phyloP scores from a whole-genome alignment of 2,329 filamentous ascomycete species.

The Hypocreales sp. region DNA sequence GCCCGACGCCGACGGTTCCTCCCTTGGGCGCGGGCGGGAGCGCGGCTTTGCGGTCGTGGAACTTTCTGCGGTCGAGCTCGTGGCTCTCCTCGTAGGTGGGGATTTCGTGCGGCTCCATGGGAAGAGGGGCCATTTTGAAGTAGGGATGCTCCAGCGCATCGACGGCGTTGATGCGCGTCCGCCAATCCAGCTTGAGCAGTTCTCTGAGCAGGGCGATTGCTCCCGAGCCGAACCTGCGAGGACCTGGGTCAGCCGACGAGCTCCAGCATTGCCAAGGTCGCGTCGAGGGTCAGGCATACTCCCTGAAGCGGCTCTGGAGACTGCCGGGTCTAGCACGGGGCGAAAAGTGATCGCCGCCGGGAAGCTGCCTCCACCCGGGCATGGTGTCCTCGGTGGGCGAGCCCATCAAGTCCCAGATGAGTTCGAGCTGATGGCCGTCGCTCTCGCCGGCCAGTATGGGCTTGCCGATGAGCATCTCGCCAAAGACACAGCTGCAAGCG shows the following conservation, averaged over 20 bases:
- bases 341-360: conserved; percentile 62
- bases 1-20: conserved; percentile 71
- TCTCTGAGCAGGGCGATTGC: conserved; percentile 71
- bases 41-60: conserved; percentile 69
- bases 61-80: conserved; percentile 86
- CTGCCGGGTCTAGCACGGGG: conserved; percentile 47
- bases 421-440: conserved; percentile 75
- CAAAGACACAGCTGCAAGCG: conserved; percentile 76
- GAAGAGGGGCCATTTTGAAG: conserved; percentile 65
- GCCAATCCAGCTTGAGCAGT: conserved; percentile 79
- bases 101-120: conserved; percentile 72
- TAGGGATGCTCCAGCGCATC: conserved; percentile 89
- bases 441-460: conserved; percentile 85
- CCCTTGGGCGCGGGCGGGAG: conserved; percentile 84
- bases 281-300: conserved; percentile 29
- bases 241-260: conserved; percentile 5
- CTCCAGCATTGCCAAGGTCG: neutral
- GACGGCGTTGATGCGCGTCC: conserved; percentile 75
- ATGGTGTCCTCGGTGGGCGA: conserved; percentile 80
- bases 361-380: conserved; percentile 77
- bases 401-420: conserved; percentile 88
- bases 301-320: conserved; percentile 58
- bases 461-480: conserved; percentile 89
- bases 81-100: conserved; percentile 89
- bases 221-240: conserved; percentile 42